Evolutionary conservation across 2,329 filamentous ascomycete genomes (phyloP).

Genomic region (Pyricularia sp.): DNA sequence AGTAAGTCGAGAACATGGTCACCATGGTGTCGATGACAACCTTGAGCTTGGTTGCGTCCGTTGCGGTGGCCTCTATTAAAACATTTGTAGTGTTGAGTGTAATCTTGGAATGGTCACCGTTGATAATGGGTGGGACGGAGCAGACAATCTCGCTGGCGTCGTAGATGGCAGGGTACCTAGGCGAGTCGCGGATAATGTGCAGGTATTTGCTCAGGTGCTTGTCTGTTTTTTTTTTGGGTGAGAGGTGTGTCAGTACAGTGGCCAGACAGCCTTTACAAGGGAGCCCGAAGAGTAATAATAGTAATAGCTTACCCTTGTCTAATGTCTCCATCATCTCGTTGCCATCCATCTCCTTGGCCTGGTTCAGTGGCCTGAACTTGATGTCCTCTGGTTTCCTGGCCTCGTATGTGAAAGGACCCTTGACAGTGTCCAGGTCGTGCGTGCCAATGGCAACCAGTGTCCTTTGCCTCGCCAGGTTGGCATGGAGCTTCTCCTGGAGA

Average conservation of each 20-base stretch:
- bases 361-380: constrained; percentile 83
- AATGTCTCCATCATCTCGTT: constrained; percentile 65
- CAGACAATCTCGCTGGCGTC: constrained; percentile 81
- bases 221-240: not conserved
- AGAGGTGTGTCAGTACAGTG: not conserved
- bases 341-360: constrained; percentile 78
- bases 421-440: constrained; percentile 86
- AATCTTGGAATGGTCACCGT: constrained; percentile 95
- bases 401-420: constrained; percentile 96
- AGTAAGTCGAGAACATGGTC: constrained; percentile 94
- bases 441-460: constrained; percentile 96
- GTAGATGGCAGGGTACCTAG: constrained; percentile 92
- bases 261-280: too few relatives aligned
- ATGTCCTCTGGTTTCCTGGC: constrained; percentile 87
- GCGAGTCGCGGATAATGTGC: constrained; percentile 88
- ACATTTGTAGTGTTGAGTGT: constrained; percentile 83
- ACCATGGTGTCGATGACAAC: constrained; percentile 88
- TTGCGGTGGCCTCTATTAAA: constrained; percentile 94
- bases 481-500: constrained; percentile 95
- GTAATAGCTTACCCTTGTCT: constrained; percentile 46
- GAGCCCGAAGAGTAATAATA: not conserved
- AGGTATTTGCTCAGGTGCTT: constrained; percentile 43
- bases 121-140: constrained; percentile 95
- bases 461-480: constrained; percentile 86
- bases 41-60: constrained; percentile 91